Evolutionary conservation across 2,329 filamentous ascomycete genomes (phyloP).

Genomic region (Pseudogymnoascus sp.): DNA sequence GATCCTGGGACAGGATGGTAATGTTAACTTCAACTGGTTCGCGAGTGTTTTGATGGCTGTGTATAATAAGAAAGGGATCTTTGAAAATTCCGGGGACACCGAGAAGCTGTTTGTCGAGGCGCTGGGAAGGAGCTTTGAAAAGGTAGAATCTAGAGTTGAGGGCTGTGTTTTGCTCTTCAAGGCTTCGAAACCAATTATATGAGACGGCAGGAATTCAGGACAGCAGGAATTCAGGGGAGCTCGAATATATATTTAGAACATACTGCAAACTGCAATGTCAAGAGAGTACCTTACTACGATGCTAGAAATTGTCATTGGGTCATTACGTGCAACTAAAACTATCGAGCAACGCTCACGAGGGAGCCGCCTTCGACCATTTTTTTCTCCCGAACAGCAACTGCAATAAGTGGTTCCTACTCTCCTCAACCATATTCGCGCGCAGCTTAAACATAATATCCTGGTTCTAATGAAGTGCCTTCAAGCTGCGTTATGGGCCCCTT

Average conservation of each 20-base stretch:
- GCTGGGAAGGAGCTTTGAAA: constrained; percentile 30
- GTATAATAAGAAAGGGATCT: constrained; percentile 32
- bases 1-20: constrained; percentile 27
- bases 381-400: background rate
- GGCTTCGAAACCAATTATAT: constrained; percentile 23
- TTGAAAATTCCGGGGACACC: constrained; percentile 34
- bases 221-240: background rate
- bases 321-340: background rate
- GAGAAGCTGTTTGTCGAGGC: constrained; percentile 28
- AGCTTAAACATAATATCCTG: background rate
- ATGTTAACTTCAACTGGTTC: constrained; percentile 22
- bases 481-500: background rate
- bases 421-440: background rate
- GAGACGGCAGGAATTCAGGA: background rate
- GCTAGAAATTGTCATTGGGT: background rate
- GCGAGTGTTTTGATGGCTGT: constrained; percentile 22
- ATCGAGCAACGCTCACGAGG: background rate
- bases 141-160: constrained; percentile 33
- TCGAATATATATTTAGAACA: background rate
- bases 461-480: background rate
- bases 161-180: constrained; percentile 34
- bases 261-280: background rate
- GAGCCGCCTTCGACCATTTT: background rate
- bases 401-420: background rate
- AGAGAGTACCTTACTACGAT: background rate